Base-by-base conservation (phyloP, 306 rosid species). In the Quercus bicolor region DNA sequence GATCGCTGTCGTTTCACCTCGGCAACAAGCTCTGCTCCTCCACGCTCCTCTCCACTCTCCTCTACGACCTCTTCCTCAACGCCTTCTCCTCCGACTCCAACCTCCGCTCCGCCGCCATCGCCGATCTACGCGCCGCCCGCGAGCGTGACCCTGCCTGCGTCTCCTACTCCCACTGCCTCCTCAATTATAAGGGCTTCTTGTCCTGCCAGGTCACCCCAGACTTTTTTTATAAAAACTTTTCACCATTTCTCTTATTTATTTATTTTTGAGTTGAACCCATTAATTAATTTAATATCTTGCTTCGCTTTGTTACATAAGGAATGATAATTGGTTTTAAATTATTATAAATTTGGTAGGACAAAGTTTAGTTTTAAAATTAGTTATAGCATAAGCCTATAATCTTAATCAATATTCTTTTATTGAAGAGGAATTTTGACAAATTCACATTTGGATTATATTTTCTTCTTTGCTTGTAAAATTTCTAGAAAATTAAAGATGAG, bases 1-100 rank as follows among this genome's bases (percentile, higher is more conserved):
- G 93, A 0, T 92, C 98, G 5, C 90, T 90, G 2, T 88, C 98
- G 45, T 94, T 94, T 72, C 98, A 94, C 81, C 84, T 94, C 5
- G 98, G 97, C 3, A 92, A 94, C 86, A 90, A 94, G 85, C 97
- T 94, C 34, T 92, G 98, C 79, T 94, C 98, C 3, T 92, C 97
- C 0, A 94, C 98, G 13, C 95, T 95, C 4, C 96, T 95, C 54
- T 95, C 98, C 4, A 92, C 98, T 0, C 97, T 94, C 24, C 97
- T 94, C 53, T 94, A 94, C 56, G 97, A 92, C 54, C 93, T 92
- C 52, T 94, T 94, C 87, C 90, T 94, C 71, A 82, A 88, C 75
- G 90, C 95, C 55, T 94, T 94, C 81, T 65, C 91, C 62, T 84
- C 92, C 18, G 97, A 92, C 28, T 65, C 85, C 18, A 62, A 86